Evolutionary conservation across 208 protist genomes (phyloP), one percentile per base, ranked within the genome.

Genomic region (Leptomonas pyrrhocoris): DNA sequence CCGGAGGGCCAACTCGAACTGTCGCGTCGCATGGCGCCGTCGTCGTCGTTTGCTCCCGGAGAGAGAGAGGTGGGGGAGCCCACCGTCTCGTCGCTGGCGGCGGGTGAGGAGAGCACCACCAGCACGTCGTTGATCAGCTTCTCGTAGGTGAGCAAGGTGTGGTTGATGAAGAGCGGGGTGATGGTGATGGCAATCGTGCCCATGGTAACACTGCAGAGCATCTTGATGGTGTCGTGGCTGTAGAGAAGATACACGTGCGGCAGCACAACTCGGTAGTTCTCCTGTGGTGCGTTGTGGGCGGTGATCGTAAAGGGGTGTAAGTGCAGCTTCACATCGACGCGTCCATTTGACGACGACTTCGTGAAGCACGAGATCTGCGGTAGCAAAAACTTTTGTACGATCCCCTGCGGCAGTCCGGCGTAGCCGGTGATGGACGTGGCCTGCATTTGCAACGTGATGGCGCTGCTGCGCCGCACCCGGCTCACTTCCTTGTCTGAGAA

Each of bases 161-260:
- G 88, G 49, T 92, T 91, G 45, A 94, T 82, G 54, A 97, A 89
- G 30, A 79, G 80, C 19, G 92, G 85, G 11, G 86, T 91, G 27
- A 97, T 74, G 12, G 81, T 92, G 48, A 93, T 81, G 28, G 83
- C 85, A n/a, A 97, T 64, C 9, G 64, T 84, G 45, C 93, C 88
- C 51, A 94, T 69, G 53, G 94, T 79, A 34, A 92, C 71, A 40
- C 64, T 83, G 43, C 61, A 76, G 1, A 77, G 78, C 59, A 84
- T 77, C 68, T 86, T 86, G 42, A 81, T 78, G 13, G 69, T 21
- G 59, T 96, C 92, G 34, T 89, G 80, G 1, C 68, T 80, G 77
- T 89, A 94, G 13, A 88, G 70, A 27, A 90, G 13, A 63, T 89
- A 95, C 19, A 95, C 53, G 73, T 86, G 79, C 15, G 89, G 92